Evolutionary conservation across 768 basidiomycete species (phyloP).

Genomic region (Boletus bicolor): DNA sequence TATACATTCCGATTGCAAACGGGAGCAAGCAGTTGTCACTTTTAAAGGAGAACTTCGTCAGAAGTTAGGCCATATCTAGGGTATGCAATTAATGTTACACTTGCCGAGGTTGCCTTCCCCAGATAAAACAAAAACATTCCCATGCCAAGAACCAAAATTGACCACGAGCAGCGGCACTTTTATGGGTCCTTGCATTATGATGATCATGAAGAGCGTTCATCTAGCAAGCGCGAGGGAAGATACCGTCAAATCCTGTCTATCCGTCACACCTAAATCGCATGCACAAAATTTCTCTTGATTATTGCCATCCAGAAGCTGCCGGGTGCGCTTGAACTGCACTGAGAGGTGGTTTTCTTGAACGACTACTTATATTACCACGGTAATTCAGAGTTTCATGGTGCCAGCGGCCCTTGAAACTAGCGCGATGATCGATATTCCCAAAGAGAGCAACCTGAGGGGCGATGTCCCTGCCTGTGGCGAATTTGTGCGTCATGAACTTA

Average conservation of each 20-base stretch:
- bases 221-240: too few species aligned
- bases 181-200: background rate
- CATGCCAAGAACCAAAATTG: background rate
- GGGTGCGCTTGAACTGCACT: background rate
- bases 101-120: background rate
- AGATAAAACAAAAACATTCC: background rate
- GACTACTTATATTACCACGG: background rate
- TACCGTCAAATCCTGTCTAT: background rate
- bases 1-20: background rate
- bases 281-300: background rate
- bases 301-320: background rate
- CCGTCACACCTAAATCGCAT: background rate
- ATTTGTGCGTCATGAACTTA: background rate
- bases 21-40: background rate
- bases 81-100: constrained; percentile 1
- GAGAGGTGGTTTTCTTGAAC: background rate
- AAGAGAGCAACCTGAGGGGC: too few species aligned
- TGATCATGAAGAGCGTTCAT: background rate
- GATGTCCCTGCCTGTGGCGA: background rate
- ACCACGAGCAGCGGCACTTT: background rate
- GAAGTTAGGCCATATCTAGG: background rate
- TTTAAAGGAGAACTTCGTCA: constrained; percentile 5
- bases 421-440: background rate
- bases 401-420: background rate
- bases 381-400: background rate